Conservation (phyloP, 106 monocot species). For the Dioscorea dumetorum region DNA sequence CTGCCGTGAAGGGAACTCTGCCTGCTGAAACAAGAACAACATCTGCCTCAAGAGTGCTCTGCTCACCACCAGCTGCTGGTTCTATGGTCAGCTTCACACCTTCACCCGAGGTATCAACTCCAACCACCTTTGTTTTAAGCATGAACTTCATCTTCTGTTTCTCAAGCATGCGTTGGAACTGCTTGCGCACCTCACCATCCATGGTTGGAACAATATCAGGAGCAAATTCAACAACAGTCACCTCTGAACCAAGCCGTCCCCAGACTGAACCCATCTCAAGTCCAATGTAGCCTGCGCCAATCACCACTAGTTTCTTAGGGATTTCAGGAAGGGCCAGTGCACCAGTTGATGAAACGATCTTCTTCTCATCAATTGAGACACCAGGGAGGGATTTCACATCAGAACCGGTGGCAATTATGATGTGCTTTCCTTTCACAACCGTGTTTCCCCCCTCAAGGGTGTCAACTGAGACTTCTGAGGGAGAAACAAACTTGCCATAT, state of each 20-base stretch:
- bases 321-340: slow-evolving; percentile 56
- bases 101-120: slow-evolving; percentile 69
- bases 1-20: slow-evolving; percentile 53
- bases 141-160: slow-evolving; percentile 96
- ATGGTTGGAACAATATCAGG: slow-evolving; percentile 87
- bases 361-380: slow-evolving; percentile 68
- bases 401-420: slow-evolving; percentile 75
- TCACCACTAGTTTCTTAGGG: slow-evolving; percentile 80
- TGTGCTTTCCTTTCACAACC: slow-evolving; percentile 58
- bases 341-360: slow-evolving; percentile 90
- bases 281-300: slow-evolving; percentile 93
- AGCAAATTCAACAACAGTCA: slow-evolving; percentile 95
- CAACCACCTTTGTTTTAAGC: slow-evolving; percentile 90
- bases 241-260: slow-evolving; percentile 86
- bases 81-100: slow-evolving; percentile 76
- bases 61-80: slow-evolving; percentile 77
- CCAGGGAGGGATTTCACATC: slow-evolving; percentile 67
- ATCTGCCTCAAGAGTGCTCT: slow-evolving; percentile 76
- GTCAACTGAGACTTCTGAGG: slow-evolving; percentile 60
- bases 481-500: slow-evolving; percentile 52
- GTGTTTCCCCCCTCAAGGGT: slow-evolving; percentile 37
- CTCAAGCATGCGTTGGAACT: slow-evolving; percentile 84
- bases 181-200: slow-evolving; percentile 82
- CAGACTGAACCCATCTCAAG: slow-evolving; percentile 96
- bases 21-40: slow-evolving; percentile 89